Base-by-base conservation (phyloP, 768 basidiomycete genomes). In the Mycena polygramma region DNA sequence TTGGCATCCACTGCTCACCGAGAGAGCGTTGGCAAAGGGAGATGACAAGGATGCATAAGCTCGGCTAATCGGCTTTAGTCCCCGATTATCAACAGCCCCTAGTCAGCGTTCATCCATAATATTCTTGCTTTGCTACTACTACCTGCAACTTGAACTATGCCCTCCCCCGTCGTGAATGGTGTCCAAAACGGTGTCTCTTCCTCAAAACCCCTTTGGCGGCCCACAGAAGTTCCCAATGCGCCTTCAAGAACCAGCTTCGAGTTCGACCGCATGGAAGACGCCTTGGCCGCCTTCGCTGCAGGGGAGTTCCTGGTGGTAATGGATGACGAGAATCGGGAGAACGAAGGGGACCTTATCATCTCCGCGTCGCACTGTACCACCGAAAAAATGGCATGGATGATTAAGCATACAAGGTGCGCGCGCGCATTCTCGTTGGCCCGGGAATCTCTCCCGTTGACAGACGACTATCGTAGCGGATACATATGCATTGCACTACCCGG, bases 341-440 rank as follows among this genome's bases (percentile, higher is more conserved):
- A 99, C 79, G 98, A 99, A 79, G 97, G 98, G 2, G 98, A 99
- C 80, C 83, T 99, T 67, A 95, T 98, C 77, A 92, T 96, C 76
- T 90, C 97, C 17, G 98, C 90, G 3, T 86, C 86, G 30, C 88
- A 90, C 60, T 91, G 94, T 73, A 95, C 96, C 46, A 94, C 95
- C 1, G 94, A 98, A 81, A 94, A 96, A 77, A 99, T 99, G 98
- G 97, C 98, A 0, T 99, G 95, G 95, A 93, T 99, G 89, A 96
- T 99, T 79, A 93, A 93, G 77, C 92, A 97, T 79, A 95, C 96
- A 0, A 98, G 96, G 97, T 97, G 60, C 68, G 30, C 30, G 30
- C 30, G 30, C 30, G 89, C 80, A 51, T 65, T 43, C 41, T 63
- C 75, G 72, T 78, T 66, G 67, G 63, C 57, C 63, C 45, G 57